phyloP scores from a whole-genome alignment of 2,329 filamentous ascomycete species.

The Paramyrothecium roridum region DNA sequence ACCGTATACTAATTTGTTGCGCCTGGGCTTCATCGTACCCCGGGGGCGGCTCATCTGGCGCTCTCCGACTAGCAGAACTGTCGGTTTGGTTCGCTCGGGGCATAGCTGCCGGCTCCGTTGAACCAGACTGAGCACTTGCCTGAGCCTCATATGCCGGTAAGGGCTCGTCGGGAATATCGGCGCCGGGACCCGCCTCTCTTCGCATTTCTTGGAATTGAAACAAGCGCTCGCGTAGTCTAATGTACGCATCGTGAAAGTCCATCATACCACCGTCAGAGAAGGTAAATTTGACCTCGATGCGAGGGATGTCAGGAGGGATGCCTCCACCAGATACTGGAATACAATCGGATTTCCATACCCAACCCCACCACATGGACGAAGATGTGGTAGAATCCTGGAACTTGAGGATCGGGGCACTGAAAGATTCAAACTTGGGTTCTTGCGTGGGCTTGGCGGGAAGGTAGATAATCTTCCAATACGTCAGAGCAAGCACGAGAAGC shows the following conservation, averaged over 20 bases:
- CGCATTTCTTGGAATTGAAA: slow-evolving; percentile 77
- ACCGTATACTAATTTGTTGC: slow-evolving; percentile 55
- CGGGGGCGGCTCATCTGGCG: slow-evolving; percentile 76
- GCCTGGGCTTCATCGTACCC: slow-evolving; percentile 89
- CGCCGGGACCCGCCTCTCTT: slow-evolving; percentile 60
- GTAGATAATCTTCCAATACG: slow-evolving; percentile 69
- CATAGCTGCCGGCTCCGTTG: slow-evolving; percentile 16
- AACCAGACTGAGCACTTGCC: slow-evolving; percentile 24
- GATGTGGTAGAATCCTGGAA: slow-evolving; percentile 78
- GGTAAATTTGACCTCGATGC: slow-evolving; percentile 77
- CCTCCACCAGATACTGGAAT: slow-evolving; percentile 81
- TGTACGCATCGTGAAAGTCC: slow-evolving; percentile 81
- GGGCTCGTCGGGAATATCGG: slow-evolving; percentile 76
- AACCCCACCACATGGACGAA: slow-evolving; percentile 87
- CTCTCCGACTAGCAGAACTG: slow-evolving; percentile 33
- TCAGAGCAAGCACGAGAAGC: slow-evolving; percentile 3
- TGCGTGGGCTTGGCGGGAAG: slow-evolving; percentile 69
- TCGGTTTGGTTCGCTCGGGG: slow-evolving; percentile 25
- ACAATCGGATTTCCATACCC: slow-evolving; percentile 80
- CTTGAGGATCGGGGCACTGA: slow-evolving; percentile 84
- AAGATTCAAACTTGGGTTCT: slow-evolving; percentile 68
- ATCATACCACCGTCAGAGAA: slow-evolving; percentile 96
- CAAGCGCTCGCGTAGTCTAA: slow-evolving; percentile 79
- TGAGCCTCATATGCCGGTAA: slow-evolving; percentile 73
- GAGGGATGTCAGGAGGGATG: slow-evolving; percentile 69